Evolutionary conservation across 257 asterid species (phyloP).

Genomic region (Thymus mandschuricus): DNA sequence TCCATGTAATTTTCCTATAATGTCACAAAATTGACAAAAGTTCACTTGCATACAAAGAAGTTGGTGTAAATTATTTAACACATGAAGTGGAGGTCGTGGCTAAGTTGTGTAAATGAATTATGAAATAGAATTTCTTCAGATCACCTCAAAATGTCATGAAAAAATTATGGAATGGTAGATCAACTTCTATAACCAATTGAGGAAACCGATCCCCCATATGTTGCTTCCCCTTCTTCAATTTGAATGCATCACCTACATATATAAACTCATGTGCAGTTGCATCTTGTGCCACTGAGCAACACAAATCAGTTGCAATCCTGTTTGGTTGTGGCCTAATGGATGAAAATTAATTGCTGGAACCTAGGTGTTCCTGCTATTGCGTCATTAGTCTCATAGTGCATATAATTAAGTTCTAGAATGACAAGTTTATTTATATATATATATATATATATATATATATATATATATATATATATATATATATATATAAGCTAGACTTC

Average conservation of each 20-base stretch:
- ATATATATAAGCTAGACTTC: not conserved
- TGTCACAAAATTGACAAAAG: not conserved
- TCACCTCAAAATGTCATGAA: not conserved
- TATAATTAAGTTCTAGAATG: slow-evolving; percentile 4
- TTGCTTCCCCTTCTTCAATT: slow-evolving; percentile 1
- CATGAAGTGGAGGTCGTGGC: not conserved
- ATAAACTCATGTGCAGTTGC: not conserved
- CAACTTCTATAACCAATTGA: not conserved
- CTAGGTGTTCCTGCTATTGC: not conserved
- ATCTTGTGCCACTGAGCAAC: not conserved
- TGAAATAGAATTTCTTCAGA: not conserved
- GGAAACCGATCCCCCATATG: not conserved
- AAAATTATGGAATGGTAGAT: not conserved
- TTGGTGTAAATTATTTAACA: not conserved
- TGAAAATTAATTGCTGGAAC: not conserved
- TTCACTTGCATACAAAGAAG: not conserved
- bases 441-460: too few species aligned
- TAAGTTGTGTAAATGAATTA: not conserved
- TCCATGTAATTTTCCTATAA: not conserved
- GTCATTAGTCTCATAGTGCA: not conserved
- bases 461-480: too few species aligned
- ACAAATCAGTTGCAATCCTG: not conserved
- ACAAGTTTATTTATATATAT: too few species aligned
- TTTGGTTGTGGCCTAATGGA: not conserved
- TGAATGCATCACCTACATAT: not conserved